A percentile compares a stretch with the other conserved stretches of the same genome.
phyloP scores from a whole-genome alignment of 2,329 filamentous ascomycete genomes.

The Neonectria sp. region DNA sequence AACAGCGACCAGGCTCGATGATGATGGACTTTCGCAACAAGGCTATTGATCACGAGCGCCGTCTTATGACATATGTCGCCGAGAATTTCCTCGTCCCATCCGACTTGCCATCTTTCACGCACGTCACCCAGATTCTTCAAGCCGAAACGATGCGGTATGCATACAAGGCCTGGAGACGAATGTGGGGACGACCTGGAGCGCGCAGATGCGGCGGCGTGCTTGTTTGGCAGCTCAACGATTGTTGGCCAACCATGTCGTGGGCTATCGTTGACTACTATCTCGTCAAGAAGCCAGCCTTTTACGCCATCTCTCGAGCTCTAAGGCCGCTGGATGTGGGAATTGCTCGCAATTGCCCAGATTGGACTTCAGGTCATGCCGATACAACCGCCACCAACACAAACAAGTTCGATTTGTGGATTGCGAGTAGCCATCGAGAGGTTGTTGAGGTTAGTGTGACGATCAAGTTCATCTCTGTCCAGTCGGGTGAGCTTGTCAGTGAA shows the following conservation, averaged over 20 bases:
- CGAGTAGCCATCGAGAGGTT: slow-evolving; percentile 49
- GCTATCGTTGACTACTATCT: slow-evolving; percentile 75
- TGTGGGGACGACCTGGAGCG: slow-evolving; percentile 68
- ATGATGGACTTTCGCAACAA: slow-evolving; percentile 90
- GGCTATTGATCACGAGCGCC: slow-evolving; percentile 81
- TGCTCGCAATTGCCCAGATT: slow-evolving; percentile 58
- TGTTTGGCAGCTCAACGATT: slow-evolving; percentile 81
- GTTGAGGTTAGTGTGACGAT: slow-evolving; percentile 50
- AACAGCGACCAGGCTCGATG: slow-evolving; percentile 77
- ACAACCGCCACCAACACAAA: slow-evolving; percentile 53
- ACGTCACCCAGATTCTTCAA: slow-evolving; percentile 72
- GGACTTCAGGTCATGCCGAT: slow-evolving; percentile 60
- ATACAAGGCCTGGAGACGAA: slow-evolving; percentile 71
- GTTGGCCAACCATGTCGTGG: slow-evolving; percentile 78
- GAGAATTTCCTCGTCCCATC: slow-evolving; percentile 78
- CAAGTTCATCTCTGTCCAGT: slow-evolving; percentile 59
- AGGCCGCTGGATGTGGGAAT: slow-evolving; percentile 73
- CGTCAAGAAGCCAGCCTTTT: slow-evolving; percentile 74
- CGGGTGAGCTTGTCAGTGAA: slow-evolving; percentile 54
- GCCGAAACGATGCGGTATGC: slow-evolving; percentile 66
- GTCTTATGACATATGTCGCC: slow-evolving; percentile 81
- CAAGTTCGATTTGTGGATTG: slow-evolving; percentile 61
- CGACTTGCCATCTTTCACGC: slow-evolving; percentile 81
- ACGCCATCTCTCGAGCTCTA: slow-evolving; percentile 69
- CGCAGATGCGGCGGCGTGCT: slow-evolving; percentile 75